Conservation (phyloP, 768 basidiomycete genomes). For the Rhodocollybia butyracea region DNA sequence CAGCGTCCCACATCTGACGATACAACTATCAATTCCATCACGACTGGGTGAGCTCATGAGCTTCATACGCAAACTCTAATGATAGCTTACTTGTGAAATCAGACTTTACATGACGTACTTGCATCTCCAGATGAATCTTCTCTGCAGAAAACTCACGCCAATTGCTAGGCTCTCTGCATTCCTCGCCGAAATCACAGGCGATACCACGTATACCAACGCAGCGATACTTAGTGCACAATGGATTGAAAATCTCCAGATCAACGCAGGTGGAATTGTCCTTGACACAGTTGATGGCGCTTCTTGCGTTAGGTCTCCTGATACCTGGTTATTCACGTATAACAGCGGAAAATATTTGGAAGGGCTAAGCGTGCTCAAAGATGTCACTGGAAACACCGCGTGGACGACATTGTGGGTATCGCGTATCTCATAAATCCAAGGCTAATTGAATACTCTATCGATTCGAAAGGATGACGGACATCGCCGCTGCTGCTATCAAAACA, state of each 20-base stretch:
- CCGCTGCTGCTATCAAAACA: slow-evolving; percentile 40
- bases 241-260: slow-evolving; percentile 46
- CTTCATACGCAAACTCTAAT: background rate
- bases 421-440: background rate
- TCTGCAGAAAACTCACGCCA: background rate
- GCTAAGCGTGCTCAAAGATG: slow-evolving; percentile 38
- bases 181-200: slow-evolving; percentile 41
- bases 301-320: slow-evolving; percentile 42
- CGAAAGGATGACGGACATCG: slow-evolving; percentile 33
- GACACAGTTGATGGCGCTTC: slow-evolving; percentile 46
- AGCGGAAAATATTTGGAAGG: slow-evolving; percentile 53
- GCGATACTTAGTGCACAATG: slow-evolving; percentile 45
- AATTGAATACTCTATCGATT: slow-evolving; percentile 8
- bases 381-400: slow-evolving; percentile 41
- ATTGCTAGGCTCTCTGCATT: slow-evolving; percentile 43
- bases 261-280: slow-evolving; percentile 37
- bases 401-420: slow-evolving; percentile 33
- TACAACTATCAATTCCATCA: slow-evolving; percentile 44
- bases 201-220: slow-evolving; percentile 44
- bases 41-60: slow-evolving; percentile 38
- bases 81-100: background rate
- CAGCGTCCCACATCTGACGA: slow-evolving; percentile 44
- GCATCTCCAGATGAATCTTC: slow-evolving; percentile 24
- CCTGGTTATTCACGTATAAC: slow-evolving; percentile 53
- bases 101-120: slow-evolving; percentile 18